These are phyloP conservation scores for Malus hybrid DNA, from an alignment of 331 rosid species.

Conservation along the genomic window DNA sequence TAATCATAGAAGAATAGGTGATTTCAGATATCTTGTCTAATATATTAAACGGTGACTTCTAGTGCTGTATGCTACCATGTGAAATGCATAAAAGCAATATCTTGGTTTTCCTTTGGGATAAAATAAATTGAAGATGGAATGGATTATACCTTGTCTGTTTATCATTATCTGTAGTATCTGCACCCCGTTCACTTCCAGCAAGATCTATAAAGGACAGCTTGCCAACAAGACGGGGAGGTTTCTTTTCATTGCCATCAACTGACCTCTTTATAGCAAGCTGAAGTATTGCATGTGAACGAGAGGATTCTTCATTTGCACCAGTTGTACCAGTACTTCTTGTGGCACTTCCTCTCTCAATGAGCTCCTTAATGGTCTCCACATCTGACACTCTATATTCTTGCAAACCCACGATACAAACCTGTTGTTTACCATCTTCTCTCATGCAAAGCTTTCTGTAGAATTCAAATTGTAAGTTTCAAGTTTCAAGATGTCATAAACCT, in stretches of 20 bases:
- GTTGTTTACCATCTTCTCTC: conserved; percentile 98
- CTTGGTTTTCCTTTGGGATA: not conserved
- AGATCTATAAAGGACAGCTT: conserved; percentile 98
- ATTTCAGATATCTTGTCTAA: not conserved
- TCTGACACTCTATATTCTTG: conserved; percentile 89
- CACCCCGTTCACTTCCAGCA: conserved; percentile 99
- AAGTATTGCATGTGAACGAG: conserved; percentile 97
- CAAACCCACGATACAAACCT: conserved; percentile 97
- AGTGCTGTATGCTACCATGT: not conserved
- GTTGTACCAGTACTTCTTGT: conserved; percentile 64
- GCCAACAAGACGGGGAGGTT: conserved; percentile 86
- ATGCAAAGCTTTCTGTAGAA: conserved; percentile 85
- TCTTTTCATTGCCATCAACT: conserved; percentile 73
- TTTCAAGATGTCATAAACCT: conserved; percentile 9
- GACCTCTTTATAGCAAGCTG: conserved; percentile 91
- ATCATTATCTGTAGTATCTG: conserved; percentile 98
- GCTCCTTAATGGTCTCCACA: conserved; percentile 87
- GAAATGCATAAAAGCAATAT: not conserved
- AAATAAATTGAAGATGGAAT: conserved; percentile 15
- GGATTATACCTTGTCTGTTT: conserved; percentile 74
- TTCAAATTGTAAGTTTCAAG: conserved; percentile 10
- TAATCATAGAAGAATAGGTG: not conserved
- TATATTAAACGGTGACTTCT: not conserved
- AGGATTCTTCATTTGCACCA: conserved; percentile 59
- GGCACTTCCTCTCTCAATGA: conserved; percentile 89